phyloP scores from a whole-genome alignment of 768 basidiomycete genomes.

The Russula lepida region DNA sequence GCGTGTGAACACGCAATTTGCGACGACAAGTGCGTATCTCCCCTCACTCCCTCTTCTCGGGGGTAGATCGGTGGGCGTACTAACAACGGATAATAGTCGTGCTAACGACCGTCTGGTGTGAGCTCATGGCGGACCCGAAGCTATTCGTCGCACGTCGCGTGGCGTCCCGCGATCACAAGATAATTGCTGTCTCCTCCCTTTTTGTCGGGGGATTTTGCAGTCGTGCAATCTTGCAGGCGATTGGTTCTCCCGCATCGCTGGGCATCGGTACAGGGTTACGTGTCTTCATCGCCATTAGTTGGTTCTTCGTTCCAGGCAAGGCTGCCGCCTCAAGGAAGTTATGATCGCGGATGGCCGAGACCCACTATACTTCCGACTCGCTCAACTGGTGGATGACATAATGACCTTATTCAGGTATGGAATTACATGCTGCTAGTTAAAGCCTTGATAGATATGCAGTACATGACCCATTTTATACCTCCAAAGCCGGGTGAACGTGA shows the following conservation, averaged over 20 bases:
- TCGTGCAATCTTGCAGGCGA: slow-evolving; percentile 47
- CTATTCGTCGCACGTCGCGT: slow-evolving; percentile 55
- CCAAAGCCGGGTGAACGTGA: background rate
- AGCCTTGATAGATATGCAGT: background rate
- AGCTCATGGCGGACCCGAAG: slow-evolving; percentile 72
- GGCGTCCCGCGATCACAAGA: slow-evolving; percentile 59
- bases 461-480: background rate
- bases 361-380: background rate
- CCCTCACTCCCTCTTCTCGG: background rate
- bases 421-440: background rate
- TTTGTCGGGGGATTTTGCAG: slow-evolving; percentile 70
- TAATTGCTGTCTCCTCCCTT: slow-evolving; percentile 55
- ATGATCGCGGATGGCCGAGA: background rate
- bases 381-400: background rate
- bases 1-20: slow-evolving; percentile 69
- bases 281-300: slow-evolving; percentile 49
- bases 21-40: slow-evolving; percentile 57
- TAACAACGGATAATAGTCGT: slow-evolving; percentile 44
- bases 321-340: background rate
- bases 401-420: background rate
- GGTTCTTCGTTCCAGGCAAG: slow-evolving; percentile 55
- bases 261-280: slow-evolving; percentile 59
- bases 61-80: background rate
- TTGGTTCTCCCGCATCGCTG: slow-evolving; percentile 58
- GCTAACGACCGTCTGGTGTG: slow-evolving; percentile 83